A percentile compares a stretch with the other conserved stretches of the same genome.
Conservation (phyloP, 352 stramenopile genomes). For the Globisporangium acanthophoron region DNA sequence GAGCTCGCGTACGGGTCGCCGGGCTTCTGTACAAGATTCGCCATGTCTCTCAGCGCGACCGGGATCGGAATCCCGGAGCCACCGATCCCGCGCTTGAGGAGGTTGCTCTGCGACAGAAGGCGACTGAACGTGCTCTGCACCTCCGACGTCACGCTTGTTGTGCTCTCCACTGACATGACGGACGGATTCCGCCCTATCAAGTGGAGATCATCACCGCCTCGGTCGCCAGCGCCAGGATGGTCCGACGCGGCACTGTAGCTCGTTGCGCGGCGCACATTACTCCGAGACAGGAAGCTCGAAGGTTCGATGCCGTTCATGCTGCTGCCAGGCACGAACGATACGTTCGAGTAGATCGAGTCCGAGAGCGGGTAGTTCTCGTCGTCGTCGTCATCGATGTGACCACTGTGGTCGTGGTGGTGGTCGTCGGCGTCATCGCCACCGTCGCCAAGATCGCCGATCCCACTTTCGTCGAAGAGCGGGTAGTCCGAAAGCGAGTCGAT, state of each 20-base stretch:
- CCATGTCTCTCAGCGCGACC: conserved; percentile 8
- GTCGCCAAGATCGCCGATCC: conserved; percentile 9
- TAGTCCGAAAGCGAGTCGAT: conserved; percentile 79
- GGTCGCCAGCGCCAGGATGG: conserved; percentile 16
- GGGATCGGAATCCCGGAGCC: conserved; percentile 25
- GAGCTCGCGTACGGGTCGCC: conserved; percentile 43
- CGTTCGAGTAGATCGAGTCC: conserved; percentile 62
- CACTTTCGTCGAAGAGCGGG: conserved; percentile 56
- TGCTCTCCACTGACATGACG: conserved; percentile 31
- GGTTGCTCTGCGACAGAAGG: conserved; percentile 51
- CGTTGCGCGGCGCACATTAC: conserved; percentile 14
- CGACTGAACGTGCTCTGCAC: conserved; percentile 43
- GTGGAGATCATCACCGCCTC: conserved; percentile 16
- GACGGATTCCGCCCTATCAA: conserved; percentile 9
- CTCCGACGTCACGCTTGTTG: conserved; percentile 27
- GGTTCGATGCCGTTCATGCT: conserved; percentile 17
- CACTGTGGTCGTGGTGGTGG: conserved; percentile 12
- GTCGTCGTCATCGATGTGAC: background rate
- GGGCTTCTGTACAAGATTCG: conserved; percentile 32
- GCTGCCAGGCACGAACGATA: conserved; percentile 23
- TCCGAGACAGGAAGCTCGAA: conserved; percentile 13
- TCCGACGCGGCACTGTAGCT: conserved; percentile 9
- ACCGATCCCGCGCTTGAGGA: conserved; percentile 44
- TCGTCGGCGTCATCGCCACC: conserved; percentile 22
- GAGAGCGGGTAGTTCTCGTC: conserved; percentile 41